Evolutionary conservation across 2,329 filamentous ascomycete species (phyloP), one percentile per base, ranked within the genome.

Genomic region (Cercospora sojina): DNA sequence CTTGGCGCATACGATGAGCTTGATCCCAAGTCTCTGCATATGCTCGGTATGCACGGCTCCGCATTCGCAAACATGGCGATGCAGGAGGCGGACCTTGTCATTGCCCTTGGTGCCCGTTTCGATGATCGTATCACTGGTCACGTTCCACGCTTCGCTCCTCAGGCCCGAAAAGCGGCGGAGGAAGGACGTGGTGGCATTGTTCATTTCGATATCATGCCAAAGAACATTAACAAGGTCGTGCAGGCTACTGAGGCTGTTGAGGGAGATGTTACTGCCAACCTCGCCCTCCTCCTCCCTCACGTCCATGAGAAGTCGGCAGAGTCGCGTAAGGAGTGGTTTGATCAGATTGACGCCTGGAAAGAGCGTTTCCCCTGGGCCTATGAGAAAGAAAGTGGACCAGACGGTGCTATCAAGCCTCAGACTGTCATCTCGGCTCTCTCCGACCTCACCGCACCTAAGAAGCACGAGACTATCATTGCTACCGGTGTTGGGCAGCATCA

Each of bases 171-270:
- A 13, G 95, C 95, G 0, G 94, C 92, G 4, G 84, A 86, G 10
- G 91, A 97, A 82, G 89, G 89, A 62, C 91, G 93, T 69, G 95
- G 95, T 74, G 95, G 95, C 76, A 98, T 99, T 74, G 87, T 98
- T 16, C 94, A 99, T 80, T 98, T 98, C 76, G 94, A 98, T 79
- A 94, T 99, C 75, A 91, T 98, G 90, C 94, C 95, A 74, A 99
- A 99, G 89, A 98, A 99, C 84, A 98, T 98, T 83, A 98, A 98
- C 88, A 99, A 98, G 86, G 93, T 98, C 49, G 91, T 99, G 13
- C 92, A 98, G 81, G 93, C 94, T 7, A 97, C 91, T 49, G 93
- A 97, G 82, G 94, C 95, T 55, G 90, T 98, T 18, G 94, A 97
- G 81, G 95, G 95, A 66, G 94, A 98, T 76, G 92, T 97, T 31